These are phyloP conservation scores for Lactarius indigo DNA, from an alignment of 768 basidiomycete species.

Conservation along the genomic window DNA sequence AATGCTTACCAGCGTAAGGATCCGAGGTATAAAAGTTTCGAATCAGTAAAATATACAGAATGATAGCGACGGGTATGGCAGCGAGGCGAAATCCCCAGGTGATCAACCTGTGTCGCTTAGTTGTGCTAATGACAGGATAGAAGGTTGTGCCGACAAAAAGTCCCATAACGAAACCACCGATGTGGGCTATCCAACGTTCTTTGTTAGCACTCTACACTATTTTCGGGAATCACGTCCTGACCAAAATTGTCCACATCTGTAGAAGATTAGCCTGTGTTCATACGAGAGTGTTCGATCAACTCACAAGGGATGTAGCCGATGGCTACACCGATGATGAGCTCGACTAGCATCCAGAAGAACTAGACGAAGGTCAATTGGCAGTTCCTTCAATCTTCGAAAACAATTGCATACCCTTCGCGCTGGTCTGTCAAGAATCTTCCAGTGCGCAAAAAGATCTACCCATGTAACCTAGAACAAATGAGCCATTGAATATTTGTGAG, in stretches of 20 bases:
- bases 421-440: slow-evolving; percentile 84
- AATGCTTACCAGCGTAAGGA: slow-evolving; percentile 69
- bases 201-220: slow-evolving; percentile 14
- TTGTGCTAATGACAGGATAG: slow-evolving; percentile 84
- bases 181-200: slow-evolving; percentile 53
- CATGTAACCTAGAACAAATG: slow-evolving; percentile 55
- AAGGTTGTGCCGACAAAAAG: slow-evolving; percentile 79
- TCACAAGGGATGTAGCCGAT: slow-evolving; percentile 81
- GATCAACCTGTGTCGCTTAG: slow-evolving; percentile 66
- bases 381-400: not conserved
- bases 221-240: slow-evolving; percentile 31
- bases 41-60: slow-evolving; percentile 78
- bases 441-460: slow-evolving; percentile 90
- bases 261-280: not conserved
- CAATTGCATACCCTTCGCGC: slow-evolving; percentile 57
- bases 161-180: slow-evolving; percentile 84
- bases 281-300: slow-evolving; percentile 27
- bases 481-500: slow-evolving; percentile 8
- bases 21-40: slow-evolving; percentile 89
- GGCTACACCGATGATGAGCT: slow-evolving; percentile 81
- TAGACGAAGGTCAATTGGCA: slow-evolving; percentile 31
- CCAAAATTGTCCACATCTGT: slow-evolving; percentile 89
- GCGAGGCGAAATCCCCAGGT: slow-evolving; percentile 70
- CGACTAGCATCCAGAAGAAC: slow-evolving; percentile 82
- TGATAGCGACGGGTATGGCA: slow-evolving; percentile 70